These are phyloP conservation scores for Borovskyia barvae DNA, from an alignment of 208 protist genomes.

Conservation along the genomic window DNA sequence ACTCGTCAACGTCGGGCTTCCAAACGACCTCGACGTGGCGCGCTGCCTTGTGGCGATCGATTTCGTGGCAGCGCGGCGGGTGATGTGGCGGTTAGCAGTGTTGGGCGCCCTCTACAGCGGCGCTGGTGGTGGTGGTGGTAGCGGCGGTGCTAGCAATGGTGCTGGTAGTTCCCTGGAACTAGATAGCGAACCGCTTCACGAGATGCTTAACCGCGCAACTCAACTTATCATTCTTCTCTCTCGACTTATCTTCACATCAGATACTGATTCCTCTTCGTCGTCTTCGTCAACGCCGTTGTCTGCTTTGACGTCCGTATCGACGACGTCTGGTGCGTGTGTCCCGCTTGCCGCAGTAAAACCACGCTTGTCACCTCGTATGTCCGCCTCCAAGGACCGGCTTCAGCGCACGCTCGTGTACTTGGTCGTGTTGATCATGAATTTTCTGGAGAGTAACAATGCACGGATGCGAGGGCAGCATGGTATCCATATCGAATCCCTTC, in stretches of 20 bases:
- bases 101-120: conserved; percentile 17
- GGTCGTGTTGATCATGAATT: conserved; percentile 29
- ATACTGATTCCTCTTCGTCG: too few relatives aligned
- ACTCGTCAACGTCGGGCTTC: conserved; percentile 7
- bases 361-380: conserved; percentile 3
- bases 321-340: conserved; percentile 10
- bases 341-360: conserved; percentile 2
- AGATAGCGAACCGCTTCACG: conserved; percentile 1
- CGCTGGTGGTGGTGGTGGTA: background rate
- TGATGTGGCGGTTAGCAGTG: conserved; percentile 28
- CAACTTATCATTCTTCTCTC: conserved; percentile 28
- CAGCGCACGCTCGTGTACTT: conserved; percentile 32
- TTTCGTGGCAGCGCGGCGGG: conserved; percentile 10
- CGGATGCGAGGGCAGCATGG: conserved; percentile 16
- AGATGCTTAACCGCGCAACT: conserved; percentile 18
- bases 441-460: conserved; percentile 23
- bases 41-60: conserved; percentile 8
- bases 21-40: conserved; percentile 5
- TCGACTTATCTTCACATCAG: conserved; percentile 17
- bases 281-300: too few relatives aligned
- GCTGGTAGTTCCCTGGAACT: background rate
- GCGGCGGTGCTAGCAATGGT: background rate
- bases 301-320: conserved; percentile 13
- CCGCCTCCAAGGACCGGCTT: conserved; percentile 17
- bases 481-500: conserved; percentile 22